Evolutionary conservation across 2,329 filamentous ascomycete genomes (phyloP), one percentile per base, ranked within the genome.

Genomic region (Colletotrichum sp.): DNA sequence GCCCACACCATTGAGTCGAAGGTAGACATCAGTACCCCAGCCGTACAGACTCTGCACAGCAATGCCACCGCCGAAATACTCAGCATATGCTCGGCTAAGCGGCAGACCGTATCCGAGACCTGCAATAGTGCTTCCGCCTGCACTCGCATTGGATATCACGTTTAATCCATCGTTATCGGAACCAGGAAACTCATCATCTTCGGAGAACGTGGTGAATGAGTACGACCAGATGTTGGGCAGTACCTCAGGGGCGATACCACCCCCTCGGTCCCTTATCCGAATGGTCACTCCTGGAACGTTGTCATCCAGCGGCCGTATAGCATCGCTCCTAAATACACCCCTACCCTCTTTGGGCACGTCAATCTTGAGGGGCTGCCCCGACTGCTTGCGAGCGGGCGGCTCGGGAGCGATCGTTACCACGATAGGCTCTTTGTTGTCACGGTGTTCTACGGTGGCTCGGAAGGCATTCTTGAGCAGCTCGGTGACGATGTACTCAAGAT

Each of bases 391-490:
- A 63, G 82, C 81, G 16, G 87, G 83, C 2, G 89, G 91, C 78
- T 93, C 91, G 0, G 91, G 94, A 0, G 96, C 96, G 77, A 99
- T 97, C 16, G 97, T 99, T 76, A 98, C 93, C 79, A 98, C 95
- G 55, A 99, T 90, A 2, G 96, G 95, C 78, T 98, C 94, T 57
- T 91, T 90, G 79, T 94, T 93, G 81, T 91, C 93, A n/a, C 93
- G 92, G 74, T 91, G 93, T 85, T 99, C 97, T 12, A 98, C 93
- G 0, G 95, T 98, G 6, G 97, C 96, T 59, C 97, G 92, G 87
- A 98, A 99, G 1, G 96, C 95, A 82, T 99, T 99, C 85, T 99
- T 99, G 74, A 99, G 90, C 2, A 99, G 90, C 85, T 99, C 97
- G 0, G 96, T 99, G 78, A 98, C 91, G 78, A 99, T 98, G 84